Percentiles rank a stretch among this genome's conserved stretches.
Conservation (phyloP, 1,284 basidiomycete genomes). For the Ustilago shanxiensis region DNA sequence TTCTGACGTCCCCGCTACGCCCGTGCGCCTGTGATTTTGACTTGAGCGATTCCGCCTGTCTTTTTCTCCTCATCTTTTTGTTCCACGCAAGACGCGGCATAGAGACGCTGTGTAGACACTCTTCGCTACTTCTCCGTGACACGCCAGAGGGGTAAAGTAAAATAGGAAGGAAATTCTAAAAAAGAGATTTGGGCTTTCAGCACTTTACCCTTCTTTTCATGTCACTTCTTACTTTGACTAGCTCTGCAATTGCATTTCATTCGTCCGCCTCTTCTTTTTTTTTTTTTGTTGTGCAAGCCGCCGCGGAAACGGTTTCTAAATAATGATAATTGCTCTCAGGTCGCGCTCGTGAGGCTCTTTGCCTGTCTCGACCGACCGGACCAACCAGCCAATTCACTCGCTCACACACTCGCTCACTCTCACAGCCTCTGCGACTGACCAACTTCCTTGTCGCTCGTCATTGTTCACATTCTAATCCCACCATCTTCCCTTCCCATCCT, state of each 20-base stretch:
- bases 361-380: background rate
- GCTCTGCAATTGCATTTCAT: background rate
- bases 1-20: background rate
- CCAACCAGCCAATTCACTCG: background rate
- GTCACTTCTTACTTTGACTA: background rate
- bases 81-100: slow-evolving; percentile 6
- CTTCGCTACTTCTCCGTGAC: background rate
- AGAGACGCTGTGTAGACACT: background rate
- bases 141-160: background rate
- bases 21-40: slow-evolving; percentile 1
- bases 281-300: background rate
- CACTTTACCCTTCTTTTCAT: background rate
- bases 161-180: background rate
- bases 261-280: background rate
- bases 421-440: background rate
- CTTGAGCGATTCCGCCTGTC: slow-evolving; percentile 5
- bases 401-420: no score
- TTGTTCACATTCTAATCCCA: background rate
- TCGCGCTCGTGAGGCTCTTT: background rate
- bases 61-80: background rate
- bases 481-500: background rate
- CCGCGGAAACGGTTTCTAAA: no score
- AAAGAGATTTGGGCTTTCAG: background rate
- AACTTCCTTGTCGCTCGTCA: background rate
- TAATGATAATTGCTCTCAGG: background rate